These are phyloP conservation scores for Aspergillus mulundensis DNA, from an alignment of 495 filamentous ascomycete genomes.

Conservation along the genomic window DNA sequence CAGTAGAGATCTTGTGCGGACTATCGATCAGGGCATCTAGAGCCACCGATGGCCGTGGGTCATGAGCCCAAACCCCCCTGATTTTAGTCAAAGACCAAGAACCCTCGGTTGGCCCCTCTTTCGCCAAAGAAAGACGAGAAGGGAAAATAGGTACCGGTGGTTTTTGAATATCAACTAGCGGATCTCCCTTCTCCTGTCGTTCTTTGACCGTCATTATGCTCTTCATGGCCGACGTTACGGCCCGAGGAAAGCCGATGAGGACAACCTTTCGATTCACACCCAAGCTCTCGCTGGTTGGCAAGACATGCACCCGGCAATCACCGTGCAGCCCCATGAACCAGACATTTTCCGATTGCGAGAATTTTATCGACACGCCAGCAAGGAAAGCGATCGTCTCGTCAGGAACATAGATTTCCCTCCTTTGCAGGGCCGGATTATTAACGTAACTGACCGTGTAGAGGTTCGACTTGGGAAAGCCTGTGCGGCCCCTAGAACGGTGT, in stretches of 20 bases:
- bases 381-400: constrained; percentile 39
- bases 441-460: not conserved
- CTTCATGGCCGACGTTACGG: constrained; percentile 27
- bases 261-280: constrained; percentile 34
- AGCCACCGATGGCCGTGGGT: not conserved
- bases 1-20: constrained; percentile 12
- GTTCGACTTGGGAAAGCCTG: not conserved
- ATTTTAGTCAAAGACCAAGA: constrained; percentile 23
- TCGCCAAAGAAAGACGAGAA: constrained; percentile 22
- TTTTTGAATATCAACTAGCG: constrained; percentile 28
- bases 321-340: constrained; percentile 33
- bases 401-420: constrained; percentile 32
- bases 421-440: constrained; percentile 1
- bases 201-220: constrained; percentile 21
- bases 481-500: not conserved
- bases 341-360: constrained; percentile 33
- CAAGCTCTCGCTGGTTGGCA: constrained; percentile 28
- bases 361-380: constrained; percentile 25
- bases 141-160: constrained; percentile 29
- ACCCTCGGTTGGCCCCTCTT: no score
- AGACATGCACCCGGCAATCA: constrained; percentile 39
- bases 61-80: constrained; percentile 31
- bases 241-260: constrained; percentile 31
- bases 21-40: constrained; percentile 14
- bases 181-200: constrained; percentile 27